phyloP scores from a whole-genome alignment of 208 protist species.

The Tritrichomonas musculus region DNA sequence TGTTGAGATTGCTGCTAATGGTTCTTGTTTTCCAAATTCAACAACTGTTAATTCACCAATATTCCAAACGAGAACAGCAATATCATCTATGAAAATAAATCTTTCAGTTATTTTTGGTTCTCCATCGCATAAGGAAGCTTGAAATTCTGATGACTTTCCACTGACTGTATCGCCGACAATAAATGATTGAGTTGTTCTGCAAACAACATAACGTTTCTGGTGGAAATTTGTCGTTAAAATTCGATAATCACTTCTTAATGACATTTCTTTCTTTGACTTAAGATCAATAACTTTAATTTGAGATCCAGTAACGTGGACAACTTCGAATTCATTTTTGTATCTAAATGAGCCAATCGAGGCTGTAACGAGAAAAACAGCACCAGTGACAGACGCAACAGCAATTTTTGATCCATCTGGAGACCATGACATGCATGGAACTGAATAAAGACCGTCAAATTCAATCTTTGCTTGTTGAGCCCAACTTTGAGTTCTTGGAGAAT shows the following conservation, averaged over 20 bases:
- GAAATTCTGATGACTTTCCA: slow-evolving; percentile 6
- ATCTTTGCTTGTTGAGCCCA: not conserved
- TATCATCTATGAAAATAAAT: slow-evolving; percentile 31
- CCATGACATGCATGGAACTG: not conserved
- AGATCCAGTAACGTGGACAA: not conserved
- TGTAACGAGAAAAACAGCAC: not conserved
- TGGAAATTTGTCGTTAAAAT: slow-evolving; percentile 6
- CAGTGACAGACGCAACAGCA: slow-evolving; percentile 25
- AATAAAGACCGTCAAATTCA: slow-evolving; percentile 21
- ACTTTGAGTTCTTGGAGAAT: not conserved
- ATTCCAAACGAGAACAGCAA: slow-evolving; percentile 32
- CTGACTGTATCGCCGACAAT: not conserved
- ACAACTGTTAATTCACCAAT: slow-evolving; percentile 4
- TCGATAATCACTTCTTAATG: not conserved
- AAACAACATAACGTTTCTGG: not conserved
- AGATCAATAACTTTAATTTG: slow-evolving; percentile 28
- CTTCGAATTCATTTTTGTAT: slow-evolving; percentile 28
- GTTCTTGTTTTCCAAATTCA: not conserved
- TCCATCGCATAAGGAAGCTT: not conserved
- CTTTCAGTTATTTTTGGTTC: not conserved
- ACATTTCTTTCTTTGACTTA: not conserved
- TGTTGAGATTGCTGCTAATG: not conserved
- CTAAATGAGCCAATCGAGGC: slow-evolving; percentile 14
- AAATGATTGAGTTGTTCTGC: slow-evolving; percentile 13
- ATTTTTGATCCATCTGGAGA: slow-evolving; percentile 12